Percentiles rank a stretch among this genome's conserved stretches.
These are phyloP conservation scores for Colletotrichum plurivorum DNA, from an alignment of 2,329 filamentous ascomycete genomes.

Conservation along the genomic window DNA sequence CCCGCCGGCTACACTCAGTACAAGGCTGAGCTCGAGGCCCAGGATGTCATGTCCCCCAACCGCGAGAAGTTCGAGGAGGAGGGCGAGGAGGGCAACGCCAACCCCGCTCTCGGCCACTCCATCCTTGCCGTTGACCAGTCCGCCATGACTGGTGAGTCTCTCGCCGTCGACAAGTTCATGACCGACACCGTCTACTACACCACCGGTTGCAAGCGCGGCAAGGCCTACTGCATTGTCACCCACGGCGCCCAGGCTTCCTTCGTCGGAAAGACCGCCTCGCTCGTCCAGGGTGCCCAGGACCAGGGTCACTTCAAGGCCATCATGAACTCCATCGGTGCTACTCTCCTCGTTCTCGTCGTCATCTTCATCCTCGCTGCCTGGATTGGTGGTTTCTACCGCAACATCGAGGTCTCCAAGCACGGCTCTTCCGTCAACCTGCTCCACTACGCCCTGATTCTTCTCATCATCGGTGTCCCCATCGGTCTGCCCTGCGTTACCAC, in stretches of 20 bases:
- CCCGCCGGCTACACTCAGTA: slow-evolving; percentile 68
- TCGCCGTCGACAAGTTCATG: slow-evolving; percentile 85
- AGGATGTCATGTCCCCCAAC: slow-evolving; percentile 54
- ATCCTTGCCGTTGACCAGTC: slow-evolving; percentile 83
- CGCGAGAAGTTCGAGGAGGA: slow-evolving; percentile 68
- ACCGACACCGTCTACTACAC: slow-evolving; percentile 84
- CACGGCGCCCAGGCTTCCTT: slow-evolving; percentile 80
- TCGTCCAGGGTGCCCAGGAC: slow-evolving; percentile 82
- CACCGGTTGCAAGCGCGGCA: slow-evolving; percentile 85
- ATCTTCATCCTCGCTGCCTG: slow-evolving; percentile 82
- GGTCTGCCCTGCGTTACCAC: slow-evolving; percentile 86
- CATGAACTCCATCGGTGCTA: slow-evolving; percentile 85
- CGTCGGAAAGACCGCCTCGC: slow-evolving; percentile 81
- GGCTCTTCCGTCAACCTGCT: slow-evolving; percentile 71
- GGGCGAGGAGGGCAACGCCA: slow-evolving; percentile 62
- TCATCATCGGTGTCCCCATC: slow-evolving; percentile 85
- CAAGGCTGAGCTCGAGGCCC: slow-evolving; percentile 73
- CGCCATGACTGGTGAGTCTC: slow-evolving; percentile 85
- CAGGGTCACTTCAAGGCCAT: slow-evolving; percentile 86
- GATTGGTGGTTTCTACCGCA: slow-evolving; percentile 85
- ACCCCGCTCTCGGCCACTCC: slow-evolving; percentile 72
- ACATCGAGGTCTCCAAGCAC: slow-evolving; percentile 73
- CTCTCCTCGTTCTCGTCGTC: slow-evolving; percentile 81
- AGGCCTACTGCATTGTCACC: slow-evolving; percentile 78
- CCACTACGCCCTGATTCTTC: slow-evolving; percentile 77